Evolutionary conservation across 2,329 filamentous ascomycete species (phyloP).

Genomic region (Plectosphaerella cucumerina): DNA sequence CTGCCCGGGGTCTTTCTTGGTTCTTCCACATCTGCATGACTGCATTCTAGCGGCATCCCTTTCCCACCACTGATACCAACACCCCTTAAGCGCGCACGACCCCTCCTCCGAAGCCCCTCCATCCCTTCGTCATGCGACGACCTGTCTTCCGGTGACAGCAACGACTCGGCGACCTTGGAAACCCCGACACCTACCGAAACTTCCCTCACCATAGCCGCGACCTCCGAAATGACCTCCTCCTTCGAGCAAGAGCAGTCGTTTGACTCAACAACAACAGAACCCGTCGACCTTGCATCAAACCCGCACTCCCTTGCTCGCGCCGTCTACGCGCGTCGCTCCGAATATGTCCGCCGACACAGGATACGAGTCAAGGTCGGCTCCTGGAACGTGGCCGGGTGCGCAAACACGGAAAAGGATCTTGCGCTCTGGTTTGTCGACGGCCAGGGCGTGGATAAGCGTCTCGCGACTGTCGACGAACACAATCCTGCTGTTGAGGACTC

Average conservation of each 20-base stretch:
- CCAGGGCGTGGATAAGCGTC: constrained; percentile 60
- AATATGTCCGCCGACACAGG: constrained; percentile 72
- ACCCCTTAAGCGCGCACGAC: too few relatives aligned
- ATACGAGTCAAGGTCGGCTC: constrained; percentile 86
- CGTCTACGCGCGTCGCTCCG: constrained; percentile 67
- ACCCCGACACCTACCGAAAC: too few relatives aligned
- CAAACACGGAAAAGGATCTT: constrained; percentile 83
- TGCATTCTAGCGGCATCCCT: too few relatives aligned
- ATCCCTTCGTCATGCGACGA: too few relatives aligned
- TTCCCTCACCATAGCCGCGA: not conserved
- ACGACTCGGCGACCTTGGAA: too few relatives aligned
- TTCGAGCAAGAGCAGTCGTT: constrained; percentile 14
- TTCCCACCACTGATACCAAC: too few relatives aligned
- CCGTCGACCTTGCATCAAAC: constrained; percentile 39
- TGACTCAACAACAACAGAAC: constrained; percentile 32
- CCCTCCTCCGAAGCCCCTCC: too few relatives aligned
- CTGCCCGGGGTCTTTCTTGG: too few relatives aligned
- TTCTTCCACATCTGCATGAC: too few relatives aligned
- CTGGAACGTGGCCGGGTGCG: constrained; percentile 89
- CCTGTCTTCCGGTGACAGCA: too few relatives aligned
- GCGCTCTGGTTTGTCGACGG: constrained; percentile 83
- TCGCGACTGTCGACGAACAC: constrained; percentile 50
- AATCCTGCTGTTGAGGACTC: constrained; percentile 28
- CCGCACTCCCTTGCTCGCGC: constrained; percentile 59
- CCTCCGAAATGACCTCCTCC: not conserved